Conservation (phyloP, 208 protist genomes). For the Leishmania guyanensis region DNA sequence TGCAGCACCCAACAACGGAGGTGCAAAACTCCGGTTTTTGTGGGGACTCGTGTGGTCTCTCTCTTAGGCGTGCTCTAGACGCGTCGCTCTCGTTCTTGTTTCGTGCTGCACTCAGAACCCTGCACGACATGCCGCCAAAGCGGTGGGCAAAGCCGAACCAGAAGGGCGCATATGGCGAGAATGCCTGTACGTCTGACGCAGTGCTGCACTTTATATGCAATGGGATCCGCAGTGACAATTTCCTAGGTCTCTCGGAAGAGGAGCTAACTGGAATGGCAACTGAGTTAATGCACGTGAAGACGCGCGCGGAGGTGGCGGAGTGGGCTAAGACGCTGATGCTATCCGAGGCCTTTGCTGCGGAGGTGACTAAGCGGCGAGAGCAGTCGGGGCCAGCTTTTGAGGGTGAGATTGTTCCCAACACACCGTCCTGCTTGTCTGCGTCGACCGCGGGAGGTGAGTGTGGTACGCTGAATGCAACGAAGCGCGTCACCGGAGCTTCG, state of each 20-base stretch:
- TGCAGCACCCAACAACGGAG: not conserved
- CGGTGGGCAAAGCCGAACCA: slow-evolving; percentile 43
- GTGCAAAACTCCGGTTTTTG: not conserved
- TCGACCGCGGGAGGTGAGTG: not conserved
- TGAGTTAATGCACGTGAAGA: slow-evolving; percentile 55
- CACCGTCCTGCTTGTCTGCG: not conserved
- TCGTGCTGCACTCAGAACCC: not conserved
- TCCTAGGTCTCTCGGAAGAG: slow-evolving; percentile 64
- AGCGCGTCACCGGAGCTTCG: slow-evolving; percentile 7
- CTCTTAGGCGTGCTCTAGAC: not conserved
- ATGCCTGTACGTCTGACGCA: slow-evolving; percentile 14
- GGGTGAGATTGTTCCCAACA: slow-evolving; percentile 26
- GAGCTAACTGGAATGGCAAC: slow-evolving; percentile 74
- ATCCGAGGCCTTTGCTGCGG: slow-evolving; percentile 60
- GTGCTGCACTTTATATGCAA: slow-evolving; percentile 62
- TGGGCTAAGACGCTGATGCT: slow-evolving; percentile 85
- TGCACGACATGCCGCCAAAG: slow-evolving; percentile 57
- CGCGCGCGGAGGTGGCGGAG: slow-evolving; percentile 63
- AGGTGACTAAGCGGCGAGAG: slow-evolving; percentile 68
- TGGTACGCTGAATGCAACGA: slow-evolving; percentile 10
- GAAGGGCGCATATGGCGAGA: not conserved
- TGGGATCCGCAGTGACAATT: slow-evolving; percentile 74
- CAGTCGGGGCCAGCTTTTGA: slow-evolving; percentile 67
- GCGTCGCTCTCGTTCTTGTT: not conserved
- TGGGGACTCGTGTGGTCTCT: not conserved